Conservation (phyloP, 257 asterid genomes). For the Solanum ossicruentum region DNA sequence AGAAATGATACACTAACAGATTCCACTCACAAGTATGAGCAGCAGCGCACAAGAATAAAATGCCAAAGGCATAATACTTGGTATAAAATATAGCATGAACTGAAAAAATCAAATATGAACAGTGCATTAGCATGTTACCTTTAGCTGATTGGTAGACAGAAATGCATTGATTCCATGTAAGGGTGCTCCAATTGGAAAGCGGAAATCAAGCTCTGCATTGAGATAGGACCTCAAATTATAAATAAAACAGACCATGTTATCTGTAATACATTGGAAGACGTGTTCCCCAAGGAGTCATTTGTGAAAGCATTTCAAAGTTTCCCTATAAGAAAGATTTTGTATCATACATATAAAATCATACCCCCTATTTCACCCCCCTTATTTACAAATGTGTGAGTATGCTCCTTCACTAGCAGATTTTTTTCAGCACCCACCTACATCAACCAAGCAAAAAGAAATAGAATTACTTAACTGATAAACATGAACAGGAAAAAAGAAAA, state of each 20-base stretch:
- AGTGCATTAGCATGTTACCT: conserved; percentile 30
- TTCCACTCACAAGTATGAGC: not conserved
- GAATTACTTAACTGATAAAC: not conserved
- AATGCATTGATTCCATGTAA: conserved; percentile 90
- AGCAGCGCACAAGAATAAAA: not conserved
- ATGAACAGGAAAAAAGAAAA: not conserved
- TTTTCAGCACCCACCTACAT: conserved; percentile 84
- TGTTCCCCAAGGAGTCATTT: not conserved
- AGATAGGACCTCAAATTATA: conserved; percentile 13
- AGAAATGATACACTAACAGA: not conserved
- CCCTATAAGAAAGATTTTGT: not conserved
- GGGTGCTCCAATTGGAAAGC: conserved; percentile 87
- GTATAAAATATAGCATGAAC: not conserved
- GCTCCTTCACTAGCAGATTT: conserved; percentile 90
- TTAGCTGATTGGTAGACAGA: conserved; percentile 87
- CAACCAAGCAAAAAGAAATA: conserved; percentile 3
- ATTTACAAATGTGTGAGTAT: conserved; percentile 92
- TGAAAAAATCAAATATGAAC: not conserved
- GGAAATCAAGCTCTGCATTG: conserved; percentile 95
- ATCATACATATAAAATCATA: conserved; percentile 18
- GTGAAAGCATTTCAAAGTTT: not conserved
- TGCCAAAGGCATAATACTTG: not conserved
- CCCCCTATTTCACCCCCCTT: conserved; percentile 96
- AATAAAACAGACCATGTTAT: conserved; percentile 1
- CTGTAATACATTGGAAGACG: not conserved